Conservation (phyloP, 768 basidiomycete species). For the Lentinula boryana region DNA sequence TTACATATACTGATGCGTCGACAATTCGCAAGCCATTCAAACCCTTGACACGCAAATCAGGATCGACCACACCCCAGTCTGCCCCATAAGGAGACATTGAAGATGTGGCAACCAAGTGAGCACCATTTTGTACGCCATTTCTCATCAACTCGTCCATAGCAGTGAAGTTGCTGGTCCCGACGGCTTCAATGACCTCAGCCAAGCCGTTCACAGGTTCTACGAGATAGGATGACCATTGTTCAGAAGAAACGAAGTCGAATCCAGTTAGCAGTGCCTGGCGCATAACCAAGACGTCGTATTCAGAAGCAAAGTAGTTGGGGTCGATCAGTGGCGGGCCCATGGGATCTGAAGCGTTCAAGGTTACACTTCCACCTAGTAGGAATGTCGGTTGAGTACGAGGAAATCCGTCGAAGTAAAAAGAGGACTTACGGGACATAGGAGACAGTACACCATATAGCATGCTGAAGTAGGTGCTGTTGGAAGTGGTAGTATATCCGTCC, state of each 20-base stretch:
- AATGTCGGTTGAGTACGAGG: neutral
- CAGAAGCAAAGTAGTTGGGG: neutral
- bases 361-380: constrained; percentile 1
- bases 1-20: constrained; percentile 10
- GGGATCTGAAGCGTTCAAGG: neutral
- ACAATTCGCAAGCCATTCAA: constrained; percentile 9
- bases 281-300: constrained; percentile 1
- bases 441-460: neutral
- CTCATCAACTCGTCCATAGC: neutral
- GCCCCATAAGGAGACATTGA: constrained; percentile 11
- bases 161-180: constrained; percentile 13
- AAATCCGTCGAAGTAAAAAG: neutral
- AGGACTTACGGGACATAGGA: neutral
- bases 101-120: constrained; percentile 9
- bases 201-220: neutral
- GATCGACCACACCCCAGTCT: constrained; percentile 12
- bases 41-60: constrained; percentile 11
- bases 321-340: constrained; percentile 5
- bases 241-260: neutral
- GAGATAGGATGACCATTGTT: neutral
- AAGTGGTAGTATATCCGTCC: constrained; percentile 3
- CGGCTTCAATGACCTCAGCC: constrained; percentile 18
- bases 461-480: neutral
- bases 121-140: neutral
- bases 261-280: neutral